Base-by-base conservation (phyloP, 495 filamentous ascomycete genomes). In the Penicillium cosmopolitanum region DNA sequence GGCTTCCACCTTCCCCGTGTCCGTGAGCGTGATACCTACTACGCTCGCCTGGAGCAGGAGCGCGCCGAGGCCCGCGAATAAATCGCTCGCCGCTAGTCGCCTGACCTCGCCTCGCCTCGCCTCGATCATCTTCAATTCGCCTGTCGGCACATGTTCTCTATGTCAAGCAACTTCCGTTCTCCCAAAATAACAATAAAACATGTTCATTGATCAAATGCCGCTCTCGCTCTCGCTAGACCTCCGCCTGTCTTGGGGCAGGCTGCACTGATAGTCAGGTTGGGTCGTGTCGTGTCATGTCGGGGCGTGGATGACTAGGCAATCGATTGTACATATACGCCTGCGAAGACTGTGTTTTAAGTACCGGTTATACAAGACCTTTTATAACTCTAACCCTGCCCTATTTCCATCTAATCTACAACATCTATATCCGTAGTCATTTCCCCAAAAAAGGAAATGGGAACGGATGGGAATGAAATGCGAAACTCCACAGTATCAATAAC, bases 1-100 rank as follows among this genome's bases (percentile, higher is more conserved):
- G 88, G 90, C 70, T 93, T 86, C 79, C 90, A 94, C 79, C 82
- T 93, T 50, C 90, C 90, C 62, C 81, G 83, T 51, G 86, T 90
- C 68, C 89, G 89, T 68, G 81, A 78, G 73, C 90, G 90, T 67
- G 90, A 94, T 76, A 56, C 72, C 56, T 91, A 84, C 82, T 93
- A 94, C 82, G 77, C 82, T 66, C 89, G 87, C 73, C 77, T 94
- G 50, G 90, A 94, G 76, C 80, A 85, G 63, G 78, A 89, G 74
- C 81, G 88, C 66, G 84, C 84, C 55, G 70, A 73, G 53, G 58
- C 67, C 57, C 64, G 72, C 66, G 66, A 54, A 19, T 78, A 76
- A 66, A 73, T 67, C 58, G 61, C 18, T 51, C 58, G 48, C 56
- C 53, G 25, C 38, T 60, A 56, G 56, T 59, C 57, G 43, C 61